Percentiles rank a stretch among this genome's conserved stretches.
Evolutionary conservation across 1,284 basidiomycete genomes (phyloP).

Genomic region (Cerioporus squamosus): DNA sequence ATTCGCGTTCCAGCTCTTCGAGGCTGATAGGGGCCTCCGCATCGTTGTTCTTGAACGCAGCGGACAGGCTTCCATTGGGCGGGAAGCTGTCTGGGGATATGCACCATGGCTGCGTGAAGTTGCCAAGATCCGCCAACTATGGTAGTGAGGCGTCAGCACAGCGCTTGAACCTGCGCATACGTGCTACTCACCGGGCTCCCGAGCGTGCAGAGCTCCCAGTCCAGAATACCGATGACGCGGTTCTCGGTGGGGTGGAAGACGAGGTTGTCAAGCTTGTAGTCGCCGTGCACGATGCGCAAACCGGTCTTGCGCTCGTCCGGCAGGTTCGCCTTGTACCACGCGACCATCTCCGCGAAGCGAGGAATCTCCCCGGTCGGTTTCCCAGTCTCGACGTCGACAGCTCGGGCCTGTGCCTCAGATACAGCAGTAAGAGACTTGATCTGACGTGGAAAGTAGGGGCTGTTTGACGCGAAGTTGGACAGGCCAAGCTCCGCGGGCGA

Average conservation of each 20-base stretch:
- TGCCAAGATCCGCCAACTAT: constrained; percentile 91
- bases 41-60: constrained; percentile 67
- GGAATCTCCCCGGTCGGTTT: constrained; percentile 71
- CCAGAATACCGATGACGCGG: constrained; percentile 90
- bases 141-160: neutral
- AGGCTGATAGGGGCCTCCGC: constrained; percentile 67
- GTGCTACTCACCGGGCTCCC: constrained; percentile 70
- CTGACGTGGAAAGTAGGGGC: constrained; percentile 90
- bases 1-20: constrained; percentile 77
- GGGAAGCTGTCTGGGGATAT: constrained; percentile 49
- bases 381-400: constrained; percentile 66
- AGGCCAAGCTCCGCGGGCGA: constrained; percentile 74
- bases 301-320: constrained; percentile 77
- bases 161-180: constrained; percentile 1
- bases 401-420: constrained; percentile 72
- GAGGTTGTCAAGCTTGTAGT: constrained; percentile 96
- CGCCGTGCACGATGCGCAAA: constrained; percentile 88
- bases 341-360: constrained; percentile 70
- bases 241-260: constrained; percentile 94
- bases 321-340: constrained; percentile 78
- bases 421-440: constrained; percentile 84
- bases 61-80: constrained; percentile 18
- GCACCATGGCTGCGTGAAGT: constrained; percentile 86
- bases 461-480: constrained; percentile 77
- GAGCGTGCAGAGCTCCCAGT: constrained; percentile 96